Conservation (phyloP, 352 stramenopile genomes). For the Globisporangium polare region DNA sequence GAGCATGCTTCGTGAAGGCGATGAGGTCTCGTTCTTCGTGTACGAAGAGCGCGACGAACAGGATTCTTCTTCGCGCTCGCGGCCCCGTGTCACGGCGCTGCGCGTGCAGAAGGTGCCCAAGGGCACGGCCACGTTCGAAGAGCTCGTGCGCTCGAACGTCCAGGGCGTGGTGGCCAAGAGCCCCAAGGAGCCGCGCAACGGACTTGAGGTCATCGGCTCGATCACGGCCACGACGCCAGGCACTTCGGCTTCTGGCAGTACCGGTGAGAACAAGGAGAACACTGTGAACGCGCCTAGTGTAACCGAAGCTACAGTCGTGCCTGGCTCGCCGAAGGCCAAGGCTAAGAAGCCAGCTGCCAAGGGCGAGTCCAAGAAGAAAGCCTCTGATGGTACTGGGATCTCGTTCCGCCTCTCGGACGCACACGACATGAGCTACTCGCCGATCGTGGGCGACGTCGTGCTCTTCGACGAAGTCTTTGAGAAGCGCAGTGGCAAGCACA, state of each 20-base stretch:
- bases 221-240: constrained; percentile 28
- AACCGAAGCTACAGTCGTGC: constrained; percentile 1
- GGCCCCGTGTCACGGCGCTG: constrained; percentile 50
- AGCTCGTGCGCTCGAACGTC: constrained; percentile 50
- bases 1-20: constrained; percentile 40
- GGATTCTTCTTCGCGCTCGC: constrained; percentile 17
- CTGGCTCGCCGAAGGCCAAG: neutral
- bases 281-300: constrained; percentile 4
- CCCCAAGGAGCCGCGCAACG: constrained; percentile 64
- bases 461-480: constrained; percentile 69
- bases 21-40: constrained; percentile 80
- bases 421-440: constrained; percentile 62
- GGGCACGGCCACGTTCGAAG: constrained; percentile 62
- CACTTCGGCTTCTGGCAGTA: neutral
- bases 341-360: constrained; percentile 14
- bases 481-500: constrained; percentile 53
- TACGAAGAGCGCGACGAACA: constrained; percentile 63
- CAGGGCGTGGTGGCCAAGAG: constrained; percentile 56
- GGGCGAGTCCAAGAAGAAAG: constrained; percentile 42
- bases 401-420: constrained; percentile 58
- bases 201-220: constrained; percentile 48
- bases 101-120: constrained; percentile 59
- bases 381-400: constrained; percentile 23
- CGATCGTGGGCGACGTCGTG: constrained; percentile 54
- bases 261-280: constrained; percentile 7